Base-by-base conservation (phyloP, 331 rosid species). In the Rosa hybrid region DNA sequence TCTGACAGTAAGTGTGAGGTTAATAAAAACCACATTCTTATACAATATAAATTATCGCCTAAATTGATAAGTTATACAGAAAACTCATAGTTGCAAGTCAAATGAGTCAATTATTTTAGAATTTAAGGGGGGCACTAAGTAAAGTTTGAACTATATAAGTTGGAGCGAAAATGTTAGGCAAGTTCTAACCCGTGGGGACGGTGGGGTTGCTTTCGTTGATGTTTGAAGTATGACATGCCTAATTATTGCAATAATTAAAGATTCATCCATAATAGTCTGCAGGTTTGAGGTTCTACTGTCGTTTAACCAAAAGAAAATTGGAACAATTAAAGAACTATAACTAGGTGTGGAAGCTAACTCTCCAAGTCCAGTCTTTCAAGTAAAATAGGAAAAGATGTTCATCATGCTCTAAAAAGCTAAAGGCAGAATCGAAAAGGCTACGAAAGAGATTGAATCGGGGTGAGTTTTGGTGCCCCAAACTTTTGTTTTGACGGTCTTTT, bases 331-430 rank as follows among this genome's bases (percentile, higher is more conserved):
- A 59, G 13, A 21, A 21, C 34, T 70, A 10, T 12, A 71, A 46
- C 14, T n/a, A 82, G 51, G 73, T 49, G 81, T 77, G 86, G 81
- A 86, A 64, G 80, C 81, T 84, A 84, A 67, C 72, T 75, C 13
- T 49, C 34, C 85, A 13, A 83, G 84, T 78, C 73, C 5, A 74
- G 50, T 54, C 81, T 27, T 46, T 53, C 48, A 73, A 57, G 81
- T 81, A 48, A 0, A 21, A 80, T 45, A 72, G 11, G 59, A 68
- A 78, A 82, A 65, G 34, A 74, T 56, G 68, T 68, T 21, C 57
- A 57, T 74, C 51, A 53, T 10, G 46, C 51, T 78, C 80, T 7
- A 57, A 71, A 57, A 71, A 63, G 38, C 8, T 38, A 82, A 65
- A n/a, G 48, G 16, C 53, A 59, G 34, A 8, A 14, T 39, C 27